Base-by-base conservation (phyloP, 768 basidiomycete species). In the Galerina marginata region DNA sequence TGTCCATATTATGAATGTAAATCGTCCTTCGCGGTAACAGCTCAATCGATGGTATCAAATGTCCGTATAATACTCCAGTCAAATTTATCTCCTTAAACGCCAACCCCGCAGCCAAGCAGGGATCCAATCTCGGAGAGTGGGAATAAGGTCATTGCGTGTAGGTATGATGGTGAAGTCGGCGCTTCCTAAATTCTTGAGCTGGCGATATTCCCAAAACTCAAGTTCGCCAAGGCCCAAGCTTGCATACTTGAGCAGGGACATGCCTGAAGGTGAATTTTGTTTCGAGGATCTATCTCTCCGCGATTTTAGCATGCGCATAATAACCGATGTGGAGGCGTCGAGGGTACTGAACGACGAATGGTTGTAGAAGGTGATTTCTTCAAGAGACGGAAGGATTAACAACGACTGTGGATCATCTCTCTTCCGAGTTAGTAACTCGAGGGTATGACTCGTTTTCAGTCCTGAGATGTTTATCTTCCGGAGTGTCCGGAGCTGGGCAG, bases 371-470 rank as follows among this genome's bases (percentile, higher is more conserved):
- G 36, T 25, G n/a, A 59, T 14, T 44, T 33, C 16, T 43, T 59
- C 50, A 1, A 59, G 58, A 11, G 5, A 39, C 6, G 58, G 58
- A 29, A 59, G 58, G 23, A 59, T 53, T 10, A 14, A 25, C 33
- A 59, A 37, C 9, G 58, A 52, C 15, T 12, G n/a, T 2, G 44
- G 20, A 9, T 46, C 23, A 10, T 16, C 42, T 37, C 26, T 6
- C 12, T 29, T 51, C 12, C 50, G 20, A 20, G 58, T 59, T 9
- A 59, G 44, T 26, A 59, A 10, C 5, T 46, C 37, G 6, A 59
- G 51, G 9, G 37, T 37, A 4, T 44, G 42, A 36, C 20, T 25
- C 2, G 43, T 15, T 29, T 20, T 40, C 20, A 51, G 14, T 15
- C 58, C 58, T 15, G 42, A 33, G 2, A 59, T 42, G 7, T 14